A percentile compares a stretch with the other conserved stretches of the same genome.
phyloP scores from a whole-genome alignment of 495 filamentous ascomycete genomes.

The Penicillium samsonianum region DNA sequence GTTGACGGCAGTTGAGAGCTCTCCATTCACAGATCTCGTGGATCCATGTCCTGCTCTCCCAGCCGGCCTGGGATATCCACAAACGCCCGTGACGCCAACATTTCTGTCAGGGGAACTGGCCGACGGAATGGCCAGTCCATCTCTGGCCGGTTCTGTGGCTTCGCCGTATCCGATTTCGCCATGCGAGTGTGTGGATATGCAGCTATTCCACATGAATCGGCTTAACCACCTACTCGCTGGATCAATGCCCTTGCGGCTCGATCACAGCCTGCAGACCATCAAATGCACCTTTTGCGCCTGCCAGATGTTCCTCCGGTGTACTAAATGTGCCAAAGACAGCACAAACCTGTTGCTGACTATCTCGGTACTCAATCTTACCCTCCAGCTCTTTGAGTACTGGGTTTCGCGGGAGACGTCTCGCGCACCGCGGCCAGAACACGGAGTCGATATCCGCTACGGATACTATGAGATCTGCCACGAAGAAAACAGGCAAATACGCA shows the following conservation, averaged over 20 bases:
- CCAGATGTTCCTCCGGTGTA: slow-evolving; percentile 41
- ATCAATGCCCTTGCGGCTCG: slow-evolving; percentile 35
- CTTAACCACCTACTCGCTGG: slow-evolving; percentile 38
- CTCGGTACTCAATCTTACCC: slow-evolving; percentile 36
- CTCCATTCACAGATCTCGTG: slow-evolving; percentile 25
- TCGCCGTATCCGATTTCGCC: slow-evolving; percentile 22
- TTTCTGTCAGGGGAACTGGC: slow-evolving; percentile 36
- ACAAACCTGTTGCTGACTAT: slow-evolving; percentile 35
- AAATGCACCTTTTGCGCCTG: slow-evolving; percentile 37
- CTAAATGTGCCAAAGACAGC: slow-evolving; percentile 38
- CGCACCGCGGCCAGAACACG: slow-evolving; percentile 21
- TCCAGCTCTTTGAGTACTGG: slow-evolving; percentile 43
- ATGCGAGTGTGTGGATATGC: slow-evolving; percentile 41
- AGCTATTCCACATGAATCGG: slow-evolving; percentile 38
- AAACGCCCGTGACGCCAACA: slow-evolving; percentile 41
- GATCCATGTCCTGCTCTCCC: slow-evolving; percentile 25
- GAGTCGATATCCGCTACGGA: slow-evolving; percentile 36
- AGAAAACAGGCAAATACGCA: slow-evolving; percentile 38
- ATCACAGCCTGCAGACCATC: slow-evolving; percentile 42
- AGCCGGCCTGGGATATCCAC: slow-evolving; percentile 26
- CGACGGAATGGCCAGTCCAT: slow-evolving; percentile 35
- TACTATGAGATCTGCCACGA: slow-evolving; percentile 42
- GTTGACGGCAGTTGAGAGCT: slow-evolving; percentile 17
- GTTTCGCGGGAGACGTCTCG: slow-evolving; percentile 32
- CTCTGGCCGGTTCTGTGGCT: slow-evolving; percentile 29